Conservation (phyloP, 2,329 filamentous ascomycete species). For the Hymenoscyphus albidus region DNA sequence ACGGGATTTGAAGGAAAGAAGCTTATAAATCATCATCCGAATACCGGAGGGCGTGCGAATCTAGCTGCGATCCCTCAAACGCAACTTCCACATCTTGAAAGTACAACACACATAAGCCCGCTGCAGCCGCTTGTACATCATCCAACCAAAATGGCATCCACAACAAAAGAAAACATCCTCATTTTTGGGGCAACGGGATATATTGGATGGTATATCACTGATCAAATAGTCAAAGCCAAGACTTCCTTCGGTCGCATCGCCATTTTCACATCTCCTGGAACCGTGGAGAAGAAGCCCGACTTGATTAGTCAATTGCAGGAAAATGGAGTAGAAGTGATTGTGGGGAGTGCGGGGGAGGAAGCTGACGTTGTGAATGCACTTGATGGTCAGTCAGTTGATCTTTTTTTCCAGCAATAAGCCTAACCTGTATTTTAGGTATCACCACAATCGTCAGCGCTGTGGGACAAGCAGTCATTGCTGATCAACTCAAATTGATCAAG, state of each 20-base stretch:
- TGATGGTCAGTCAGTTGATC: conserved; percentile 26
- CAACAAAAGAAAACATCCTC: conserved; percentile 39
- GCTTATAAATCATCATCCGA: not conserved
- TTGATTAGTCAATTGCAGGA: conserved; percentile 42
- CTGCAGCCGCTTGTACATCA: not conserved
- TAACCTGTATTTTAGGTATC: conserved; percentile 39
- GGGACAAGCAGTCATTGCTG: conserved; percentile 57
- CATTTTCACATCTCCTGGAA: conserved; percentile 54
- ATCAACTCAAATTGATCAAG: conserved; percentile 58
- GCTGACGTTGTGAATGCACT: conserved; percentile 54
- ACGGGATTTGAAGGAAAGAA: not conserved
- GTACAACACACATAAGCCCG: not conserved
- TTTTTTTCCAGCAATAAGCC: not conserved
- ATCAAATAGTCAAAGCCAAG: conserved; percentile 45
- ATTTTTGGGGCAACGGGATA: conserved; percentile 51
- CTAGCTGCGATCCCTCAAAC: not conserved
- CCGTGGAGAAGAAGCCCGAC: conserved; percentile 46
- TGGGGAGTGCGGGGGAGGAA: conserved; percentile 51
- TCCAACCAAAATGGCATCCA: not conserved
- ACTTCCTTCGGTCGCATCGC: conserved; percentile 45
- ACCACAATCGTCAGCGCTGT: conserved; percentile 65
- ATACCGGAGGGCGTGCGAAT: not conserved
- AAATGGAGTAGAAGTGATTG: conserved; percentile 51
- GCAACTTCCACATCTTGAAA: not conserved
- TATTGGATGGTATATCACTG: conserved; percentile 49